phyloP scores from a whole-genome alignment of 176 grass and related monocot species.

The Carex littledalei region DNA sequence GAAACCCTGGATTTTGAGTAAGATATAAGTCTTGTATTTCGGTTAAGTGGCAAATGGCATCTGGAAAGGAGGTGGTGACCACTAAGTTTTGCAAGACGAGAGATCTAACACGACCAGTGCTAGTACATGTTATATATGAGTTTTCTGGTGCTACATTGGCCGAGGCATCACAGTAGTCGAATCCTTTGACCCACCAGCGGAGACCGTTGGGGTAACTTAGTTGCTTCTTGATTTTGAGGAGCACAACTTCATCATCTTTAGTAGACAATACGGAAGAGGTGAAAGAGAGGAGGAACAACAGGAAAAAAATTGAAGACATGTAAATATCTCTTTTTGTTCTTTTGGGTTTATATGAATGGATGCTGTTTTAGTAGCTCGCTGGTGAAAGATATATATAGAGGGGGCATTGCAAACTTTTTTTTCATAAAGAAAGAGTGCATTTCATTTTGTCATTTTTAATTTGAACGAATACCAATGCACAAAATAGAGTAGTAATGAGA shows the following conservation, averaged over 20 bases:
- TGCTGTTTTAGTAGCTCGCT: background rate
- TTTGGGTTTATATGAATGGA: background rate
- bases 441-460: too few relatives aligned
- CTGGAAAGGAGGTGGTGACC: background rate
- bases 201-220: background rate
- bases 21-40: background rate
- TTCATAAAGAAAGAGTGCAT: too few relatives aligned
- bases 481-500: too few relatives aligned
- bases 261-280: background rate
- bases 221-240: background rate
- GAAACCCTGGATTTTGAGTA: background rate
- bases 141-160: background rate
- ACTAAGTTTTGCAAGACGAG: background rate
- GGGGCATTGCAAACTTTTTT: too few relatives aligned
- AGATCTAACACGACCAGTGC: background rate
- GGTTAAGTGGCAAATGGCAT: background rate
- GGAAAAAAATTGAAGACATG: background rate
- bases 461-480: too few relatives aligned
- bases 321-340: background rate
- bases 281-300: background rate
- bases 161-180: background rate
- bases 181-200: background rate
- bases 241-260: background rate
- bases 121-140: conserved; percentile 1
- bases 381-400: background rate